A percentile compares a stretch with the other conserved stretches of the same genome.
Conservation (phyloP, 1,139 yeast genomes). For the Magnusiomyces suaveolens region DNA sequence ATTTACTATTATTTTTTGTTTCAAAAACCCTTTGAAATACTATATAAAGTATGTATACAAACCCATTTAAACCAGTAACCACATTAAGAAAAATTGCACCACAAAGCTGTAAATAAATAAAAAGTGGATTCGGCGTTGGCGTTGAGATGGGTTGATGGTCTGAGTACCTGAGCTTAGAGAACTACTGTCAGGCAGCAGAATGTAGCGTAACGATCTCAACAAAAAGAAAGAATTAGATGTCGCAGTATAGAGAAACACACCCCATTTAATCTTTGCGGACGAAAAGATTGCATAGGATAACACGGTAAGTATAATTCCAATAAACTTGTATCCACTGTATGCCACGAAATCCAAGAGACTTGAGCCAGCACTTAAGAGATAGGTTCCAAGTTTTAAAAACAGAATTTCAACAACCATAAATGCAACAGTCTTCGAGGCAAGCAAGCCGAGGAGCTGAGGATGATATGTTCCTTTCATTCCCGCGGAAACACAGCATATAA, state of each 20-base stretch:
- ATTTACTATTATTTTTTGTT: too few relatives aligned
- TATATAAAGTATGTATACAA: background rate
- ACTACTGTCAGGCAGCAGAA: slow-evolving; percentile 45
- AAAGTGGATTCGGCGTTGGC: slow-evolving; percentile 78
- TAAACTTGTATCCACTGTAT: slow-evolving; percentile 90
- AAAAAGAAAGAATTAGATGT: slow-evolving; percentile 37
- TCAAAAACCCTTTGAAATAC: background rate
- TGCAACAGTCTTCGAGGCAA: slow-evolving; percentile 85
- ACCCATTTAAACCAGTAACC: slow-evolving; percentile 34
- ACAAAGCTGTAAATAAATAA: slow-evolving; percentile 78
- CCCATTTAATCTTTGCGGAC: slow-evolving; percentile 39
- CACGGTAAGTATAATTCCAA: slow-evolving; percentile 40
- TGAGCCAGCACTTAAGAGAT: slow-evolving; percentile 47
- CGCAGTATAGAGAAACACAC: slow-evolving; percentile 33
- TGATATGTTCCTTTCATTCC: slow-evolving; percentile 88
- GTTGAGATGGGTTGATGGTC: slow-evolving; percentile 44
- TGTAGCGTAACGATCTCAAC: slow-evolving; percentile 78
- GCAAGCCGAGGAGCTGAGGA: slow-evolving; percentile 82
- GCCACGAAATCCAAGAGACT: slow-evolving; percentile 75
- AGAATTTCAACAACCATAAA: slow-evolving; percentile 64
- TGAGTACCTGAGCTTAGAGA: slow-evolving; percentile 18
- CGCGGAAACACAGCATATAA: slow-evolving; percentile 74
- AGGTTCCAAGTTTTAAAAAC: slow-evolving; percentile 53
- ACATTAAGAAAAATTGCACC: slow-evolving; percentile 57
- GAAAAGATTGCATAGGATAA: slow-evolving; percentile 34